Percentiles rank a stretch among this genome's conserved stretches.
Evolutionary conservation across 345 rosid species (phyloP).

Genomic region (Punica granatum): DNA sequence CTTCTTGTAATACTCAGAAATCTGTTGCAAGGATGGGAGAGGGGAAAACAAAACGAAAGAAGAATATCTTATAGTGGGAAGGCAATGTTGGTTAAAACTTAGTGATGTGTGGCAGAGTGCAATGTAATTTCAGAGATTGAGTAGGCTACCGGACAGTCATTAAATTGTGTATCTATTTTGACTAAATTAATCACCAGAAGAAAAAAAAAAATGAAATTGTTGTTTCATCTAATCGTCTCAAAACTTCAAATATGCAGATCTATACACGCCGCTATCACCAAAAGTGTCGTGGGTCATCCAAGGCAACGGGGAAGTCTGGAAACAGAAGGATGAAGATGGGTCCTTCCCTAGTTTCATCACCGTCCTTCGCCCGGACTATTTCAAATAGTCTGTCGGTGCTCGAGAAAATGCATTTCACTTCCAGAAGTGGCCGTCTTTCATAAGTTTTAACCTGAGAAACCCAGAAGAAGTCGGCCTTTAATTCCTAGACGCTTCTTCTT

Average conservation of each 20-base stretch:
- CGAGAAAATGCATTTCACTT: not conserved
- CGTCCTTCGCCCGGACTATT: slow-evolving; percentile 48
- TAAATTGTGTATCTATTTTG: not conserved
- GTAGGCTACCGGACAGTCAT: not conserved
- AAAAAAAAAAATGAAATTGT: not conserved
- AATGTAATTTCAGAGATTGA: not conserved
- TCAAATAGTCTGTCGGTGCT: slow-evolving; percentile 24
- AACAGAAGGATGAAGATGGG: slow-evolving; percentile 58
- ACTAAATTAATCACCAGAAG: not conserved
- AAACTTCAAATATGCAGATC: slow-evolving; percentile 34
- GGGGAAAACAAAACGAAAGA: not conserved
- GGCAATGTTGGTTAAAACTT: not conserved
- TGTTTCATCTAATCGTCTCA: not conserved
- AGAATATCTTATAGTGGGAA: not conserved
- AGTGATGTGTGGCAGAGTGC: not conserved
- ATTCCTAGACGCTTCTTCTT: not conserved
- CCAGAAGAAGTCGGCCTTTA: slow-evolving; percentile 1
- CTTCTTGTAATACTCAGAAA: not conserved
- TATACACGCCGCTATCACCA: slow-evolving; percentile 59
- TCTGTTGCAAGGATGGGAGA: not conserved
- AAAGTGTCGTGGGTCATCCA: slow-evolving; percentile 63
- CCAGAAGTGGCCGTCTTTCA: not conserved
- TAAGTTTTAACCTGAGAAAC: not conserved
- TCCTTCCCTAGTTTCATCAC: slow-evolving; percentile 33
- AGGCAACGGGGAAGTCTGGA: slow-evolving; percentile 51